Evolutionary conservation across 2,329 filamentous ascomycete species (phyloP), one percentile per base, ranked within the genome.

Genomic region (Aspergillus sp.): DNA sequence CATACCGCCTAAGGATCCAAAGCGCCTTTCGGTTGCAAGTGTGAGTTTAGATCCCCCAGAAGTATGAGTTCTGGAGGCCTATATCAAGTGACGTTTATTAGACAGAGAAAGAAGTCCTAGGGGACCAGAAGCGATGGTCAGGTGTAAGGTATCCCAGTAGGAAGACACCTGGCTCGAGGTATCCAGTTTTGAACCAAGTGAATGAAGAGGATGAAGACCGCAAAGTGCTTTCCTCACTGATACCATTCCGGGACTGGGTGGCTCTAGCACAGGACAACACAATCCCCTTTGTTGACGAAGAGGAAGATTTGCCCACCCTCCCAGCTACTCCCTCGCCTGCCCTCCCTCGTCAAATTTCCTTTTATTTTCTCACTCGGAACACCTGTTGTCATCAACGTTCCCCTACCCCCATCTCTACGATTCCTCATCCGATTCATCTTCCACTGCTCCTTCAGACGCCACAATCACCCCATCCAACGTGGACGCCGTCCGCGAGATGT

Each of bases 251-350:
- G 17, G 48, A 53, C 9, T 53, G 42, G 35, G 33, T 45, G 17
- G 24, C 24, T 20, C 38, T 54, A 38, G 45, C 55, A 24, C 50
- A 56, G 11, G 16, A 45, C n/a, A 41, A 52, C 32, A 48, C 55
- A 56, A 51, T 44, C 22, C 33, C 44, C 30, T 54, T 42, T 30
- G 30, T 22, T 38, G 46, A 50, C 14, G 32, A 38, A 14, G 13
- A 45, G 43, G 17, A 26, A 16, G n/a, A 43, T 22, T 20, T 32
- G 10, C 26, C 43, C 45, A 51, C 35, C 32, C 26, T 40, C 35
- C 47, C 26, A 43, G 17, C 38, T 47, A 47, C 48, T 46, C 43
- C 22, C 20, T 17, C 43, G 14, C n/a, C 45, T n/a, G 40, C 38
- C 17, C 16, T 41, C 45, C n/a, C 13, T 32, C 42, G 36, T 17